Conservation (phyloP, 176 grass and related monocot species). For the Juncus effusus region DNA sequence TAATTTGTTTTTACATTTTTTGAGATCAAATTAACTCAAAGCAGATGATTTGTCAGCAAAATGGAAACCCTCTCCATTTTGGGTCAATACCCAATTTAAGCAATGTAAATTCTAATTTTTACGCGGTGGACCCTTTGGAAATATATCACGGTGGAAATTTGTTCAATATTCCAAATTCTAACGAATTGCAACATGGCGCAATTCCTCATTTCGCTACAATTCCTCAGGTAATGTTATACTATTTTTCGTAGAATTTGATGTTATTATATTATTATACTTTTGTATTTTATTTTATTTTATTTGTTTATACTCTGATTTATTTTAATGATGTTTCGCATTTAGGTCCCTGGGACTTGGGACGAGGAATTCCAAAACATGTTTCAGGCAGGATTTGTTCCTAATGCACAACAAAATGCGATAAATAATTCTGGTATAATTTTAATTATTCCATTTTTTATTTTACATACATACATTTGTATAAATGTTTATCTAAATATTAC, state of each 20-base stretch:
- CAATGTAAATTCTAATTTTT: conserved; percentile 40
- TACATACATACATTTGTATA: background rate
- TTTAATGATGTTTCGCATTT: background rate
- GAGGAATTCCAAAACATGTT: conserved; percentile 37
- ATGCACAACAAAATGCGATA: conserved; percentile 23
- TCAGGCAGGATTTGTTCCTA: conserved; percentile 35
- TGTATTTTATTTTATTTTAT: too few relatives aligned
- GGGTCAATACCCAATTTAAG: conserved; percentile 36
- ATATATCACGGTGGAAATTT: conserved; percentile 32
- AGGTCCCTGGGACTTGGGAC: conserved; percentile 48
- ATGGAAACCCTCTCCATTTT: conserved; percentile 29
- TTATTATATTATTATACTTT: too few relatives aligned
- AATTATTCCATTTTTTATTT: background rate
- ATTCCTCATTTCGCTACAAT: conserved; percentile 34
- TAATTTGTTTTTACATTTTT: too few relatives aligned
- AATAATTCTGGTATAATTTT: conserved; percentile 34
- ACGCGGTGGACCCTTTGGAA: conserved; percentile 32
- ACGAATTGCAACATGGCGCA: conserved; percentile 24
- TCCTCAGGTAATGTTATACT: conserved; percentile 37
- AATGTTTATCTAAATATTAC: background rate
- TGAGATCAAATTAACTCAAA: conserved; percentile 1
- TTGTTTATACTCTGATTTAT: too few relatives aligned
- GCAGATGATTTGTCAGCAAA: conserved; percentile 54
- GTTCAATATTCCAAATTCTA: conserved; percentile 23
- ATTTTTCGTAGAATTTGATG: too few relatives aligned